Conservation (phyloP, 441 rosid genomes). For the Arabidopsis lyrata region DNA sequence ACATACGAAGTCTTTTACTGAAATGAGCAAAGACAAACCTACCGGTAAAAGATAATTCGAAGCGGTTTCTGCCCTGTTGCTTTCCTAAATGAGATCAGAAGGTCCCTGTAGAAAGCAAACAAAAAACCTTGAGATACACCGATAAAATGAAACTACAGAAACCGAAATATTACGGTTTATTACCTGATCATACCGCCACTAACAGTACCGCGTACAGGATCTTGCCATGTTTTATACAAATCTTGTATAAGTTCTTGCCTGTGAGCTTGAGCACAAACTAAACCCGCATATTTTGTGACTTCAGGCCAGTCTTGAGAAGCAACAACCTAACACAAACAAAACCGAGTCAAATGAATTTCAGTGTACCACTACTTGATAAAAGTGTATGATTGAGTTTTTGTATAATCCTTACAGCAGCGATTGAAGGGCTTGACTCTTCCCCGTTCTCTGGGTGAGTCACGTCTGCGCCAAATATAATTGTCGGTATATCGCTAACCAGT, state of each 20-base stretch:
- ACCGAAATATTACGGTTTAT: background rate
- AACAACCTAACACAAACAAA: constrained; percentile 66
- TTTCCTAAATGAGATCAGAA: constrained; percentile 87
- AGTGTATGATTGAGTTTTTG: background rate
- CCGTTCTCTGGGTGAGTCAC: constrained; percentile 98
- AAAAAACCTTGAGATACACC: background rate
- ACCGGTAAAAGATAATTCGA: constrained; percentile 96
- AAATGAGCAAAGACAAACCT: constrained; percentile 19
- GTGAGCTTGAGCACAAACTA: constrained; percentile 99
- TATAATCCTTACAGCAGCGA: constrained; percentile 76
- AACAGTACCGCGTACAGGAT: constrained; percentile 93
- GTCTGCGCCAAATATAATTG: constrained; percentile 97
- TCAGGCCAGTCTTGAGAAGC: constrained; percentile 99
- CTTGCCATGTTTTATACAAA: constrained; percentile 95
- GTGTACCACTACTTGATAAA: background rate
- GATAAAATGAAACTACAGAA: background rate
- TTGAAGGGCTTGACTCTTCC: constrained; percentile 96
- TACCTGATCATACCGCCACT: constrained; percentile 99
- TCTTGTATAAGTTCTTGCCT: constrained; percentile 98
- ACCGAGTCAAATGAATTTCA: background rate
- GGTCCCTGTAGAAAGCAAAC: constrained; percentile 66
- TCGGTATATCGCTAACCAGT: constrained; percentile 91
- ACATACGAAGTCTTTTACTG: background rate
- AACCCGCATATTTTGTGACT: constrained; percentile 96
- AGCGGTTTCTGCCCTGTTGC: constrained; percentile 98